Percentiles rank a stretch among this genome's conserved stretches.
phyloP scores from a whole-genome alignment of 78 protist species.

The Dictyostelium brefeldianum region DNA sequence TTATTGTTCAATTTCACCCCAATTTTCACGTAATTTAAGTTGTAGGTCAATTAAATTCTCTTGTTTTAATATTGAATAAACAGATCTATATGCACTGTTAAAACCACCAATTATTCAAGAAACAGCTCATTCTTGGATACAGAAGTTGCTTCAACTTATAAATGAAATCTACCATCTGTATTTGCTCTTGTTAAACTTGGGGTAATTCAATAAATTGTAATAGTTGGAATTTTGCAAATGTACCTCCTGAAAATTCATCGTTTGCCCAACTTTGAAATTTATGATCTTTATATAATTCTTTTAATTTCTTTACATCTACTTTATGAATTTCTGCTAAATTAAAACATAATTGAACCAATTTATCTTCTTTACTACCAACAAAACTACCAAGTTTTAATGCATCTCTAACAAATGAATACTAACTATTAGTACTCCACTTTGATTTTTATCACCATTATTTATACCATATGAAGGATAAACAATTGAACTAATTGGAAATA shows the following conservation, averaged over 20 bases:
- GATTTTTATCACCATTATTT: background rate
- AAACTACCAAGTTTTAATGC: conserved; percentile 10
- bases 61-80: background rate
- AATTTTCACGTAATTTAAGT: background rate
- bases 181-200: conserved; percentile 17
- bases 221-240: conserved; percentile 23
- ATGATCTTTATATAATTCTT: background rate
- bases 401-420: too few relatives aligned
- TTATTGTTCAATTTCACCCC: conserved; percentile 46
- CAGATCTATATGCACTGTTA: conserved; percentile 44
- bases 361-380: background rate
- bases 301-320: background rate
- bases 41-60: background rate
- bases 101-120: conserved; percentile 40
- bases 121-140: conserved; percentile 40
- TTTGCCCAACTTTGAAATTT: conserved; percentile 15
- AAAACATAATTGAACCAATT: background rate
- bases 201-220: conserved; percentile 14
- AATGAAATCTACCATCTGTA: conserved; percentile 24
- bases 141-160: conserved; percentile 12
- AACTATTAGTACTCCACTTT: background rate
- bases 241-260: conserved; percentile 6
- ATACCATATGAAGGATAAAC: too few relatives aligned
- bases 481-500: conserved; percentile 23
- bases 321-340: conserved; percentile 36